Base-by-base conservation (phyloP, 2,329 filamentous ascomycete genomes). In the Colletotrichum graminicola region DNA sequence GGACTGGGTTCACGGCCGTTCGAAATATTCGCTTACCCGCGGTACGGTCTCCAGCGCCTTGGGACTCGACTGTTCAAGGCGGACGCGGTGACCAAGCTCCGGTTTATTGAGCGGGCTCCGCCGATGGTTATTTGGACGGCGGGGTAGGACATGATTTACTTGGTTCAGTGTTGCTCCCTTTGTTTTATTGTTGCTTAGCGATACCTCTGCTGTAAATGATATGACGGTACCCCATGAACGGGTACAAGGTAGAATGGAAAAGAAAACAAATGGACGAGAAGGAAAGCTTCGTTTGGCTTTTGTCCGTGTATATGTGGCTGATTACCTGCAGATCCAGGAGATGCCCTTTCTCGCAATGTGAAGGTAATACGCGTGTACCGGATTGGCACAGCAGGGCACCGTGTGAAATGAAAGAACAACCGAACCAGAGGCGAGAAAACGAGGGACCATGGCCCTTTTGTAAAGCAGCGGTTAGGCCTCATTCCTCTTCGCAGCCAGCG, bases 21-120 rank as follows among this genome's bases (percentile, higher is more conserved):
- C 62, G 73, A 16, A 74, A 68, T 32, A 71, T 74, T 12, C 73
- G 70, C 21, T 61, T 71, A 21, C 69, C 73, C 2, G 60, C 67
- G 52, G 69, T 71, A 61, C 52, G 72, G 49, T 69, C 70, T 26
- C 70, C 69, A 36, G 73, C 63, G 11, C 64, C 64, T n/a, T 72
- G 72, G 64, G 68, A 63, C 26, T 66, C 71, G 39, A 39, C 66
- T 51, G 62, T 64, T 41, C 62, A 51, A 36, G 59, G 72, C n/a
- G 60, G 68, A 10, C 60, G 72, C 39, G 64, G 69, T 36, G 57
- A 69, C 43, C 72, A 65, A 57, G 72, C 72, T 21, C 61, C 72
- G 43, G 72, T 73, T 29, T 73, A 69, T 54, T 73, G 52, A 66
- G 12, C n/a, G n/a, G 51, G 18, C 23, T 11, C 41, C 51, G 12